Evolutionary conservation across 2,329 filamentous ascomycete species (phyloP), one percentile per base, ranked within the genome.

Genomic region (Monosporascus sp.): DNA sequence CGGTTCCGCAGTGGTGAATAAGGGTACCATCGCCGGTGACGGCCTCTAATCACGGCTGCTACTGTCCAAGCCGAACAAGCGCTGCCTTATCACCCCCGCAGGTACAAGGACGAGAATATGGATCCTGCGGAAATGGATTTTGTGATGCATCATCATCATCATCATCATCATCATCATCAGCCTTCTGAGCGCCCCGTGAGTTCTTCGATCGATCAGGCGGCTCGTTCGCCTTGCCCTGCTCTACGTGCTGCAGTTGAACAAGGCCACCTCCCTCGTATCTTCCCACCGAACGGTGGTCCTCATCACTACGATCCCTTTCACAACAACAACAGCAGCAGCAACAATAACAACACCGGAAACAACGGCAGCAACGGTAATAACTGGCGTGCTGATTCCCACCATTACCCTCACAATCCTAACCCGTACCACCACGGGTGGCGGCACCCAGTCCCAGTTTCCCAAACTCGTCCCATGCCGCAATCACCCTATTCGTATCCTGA

Each of bases 101-200:
- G 24, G 11, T 9, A 31, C 24, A 6, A 46, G 42, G 25, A 7
- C 42, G 22, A 38, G n/a, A 51, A 45, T 20, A 58, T 58, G 56
- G 65, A 67, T 52, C 59, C 61, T 38, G 57, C 64, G n/a, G 50
- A 58, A 25, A 65, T 65, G 61, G 63, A 68, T 47, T 68, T 59
- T 45, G 57, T 62, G 51, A 63, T 62, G 59, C 61, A 60, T 18
- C 52, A 59, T n/a, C 60, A 61, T 47, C 59, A 56, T n/a, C 60
- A 61, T 47, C 59, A 56, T n/a, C 60, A 61, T 47, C 61, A 60
- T 18, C 52, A 59, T n/a, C 60, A 61, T 47, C 59, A 56, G 36
- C 48, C 46, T 20, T 47, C 51, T 27, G 47, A 56, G n/a, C 44
- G 54, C 27, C 42, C 58, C n/a, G 52, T 55, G 8, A 39, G 52